Evolutionary conservation across 768 basidiomycete species (phyloP), one percentile per base, ranked within the genome.

Genomic region (Leccinum variicolor): DNA sequence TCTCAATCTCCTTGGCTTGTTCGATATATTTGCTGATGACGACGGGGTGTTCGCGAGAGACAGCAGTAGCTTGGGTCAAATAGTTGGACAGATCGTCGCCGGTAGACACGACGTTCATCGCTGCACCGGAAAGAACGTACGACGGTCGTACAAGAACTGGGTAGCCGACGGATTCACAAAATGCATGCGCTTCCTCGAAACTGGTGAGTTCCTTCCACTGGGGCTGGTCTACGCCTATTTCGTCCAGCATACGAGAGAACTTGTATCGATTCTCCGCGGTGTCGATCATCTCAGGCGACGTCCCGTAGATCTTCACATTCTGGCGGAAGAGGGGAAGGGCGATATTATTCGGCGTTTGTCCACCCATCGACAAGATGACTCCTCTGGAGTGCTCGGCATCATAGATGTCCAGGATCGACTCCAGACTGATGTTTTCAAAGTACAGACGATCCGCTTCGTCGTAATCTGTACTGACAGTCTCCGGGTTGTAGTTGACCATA

Each of bases 401-500:
- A 73, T 98, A 98, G 66, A 99, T 95, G 70, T 99, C 96, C 41
- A 99, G 80, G 58, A 99, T 93, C 2, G 94, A 90, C 77, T 99
- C 96, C 67, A 98, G 76, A 64, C 89, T 89, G 80, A 99, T 98
- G 72, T 96, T 98, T 77, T 99, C 97, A 72, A 99, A 99, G 80
- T 98, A 99, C 26, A 99, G 81, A 28, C 95, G 85, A 71, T 99
- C 96, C 26, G 96, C 96, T 69, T 98, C 96, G 75, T 98, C 97
- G 75, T 98, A 98, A 74, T 98, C 96, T 31, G 97, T 98, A 68
- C 91, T 94, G 73, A 99, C 97, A 1, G 97, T 99, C 77, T 98
- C 96, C 14, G 96, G 97, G 74, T 99, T 98, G 76, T 98, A 98
- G 77, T 99, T 98, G 77, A 98, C 90, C 96, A 98, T 99, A 73